A percentile compares a stretch with the other conserved stretches of the same genome.
phyloP scores from a whole-genome alignment of 1,284 basidiomycete species.

The Singerocomus inundabilis region DNA sequence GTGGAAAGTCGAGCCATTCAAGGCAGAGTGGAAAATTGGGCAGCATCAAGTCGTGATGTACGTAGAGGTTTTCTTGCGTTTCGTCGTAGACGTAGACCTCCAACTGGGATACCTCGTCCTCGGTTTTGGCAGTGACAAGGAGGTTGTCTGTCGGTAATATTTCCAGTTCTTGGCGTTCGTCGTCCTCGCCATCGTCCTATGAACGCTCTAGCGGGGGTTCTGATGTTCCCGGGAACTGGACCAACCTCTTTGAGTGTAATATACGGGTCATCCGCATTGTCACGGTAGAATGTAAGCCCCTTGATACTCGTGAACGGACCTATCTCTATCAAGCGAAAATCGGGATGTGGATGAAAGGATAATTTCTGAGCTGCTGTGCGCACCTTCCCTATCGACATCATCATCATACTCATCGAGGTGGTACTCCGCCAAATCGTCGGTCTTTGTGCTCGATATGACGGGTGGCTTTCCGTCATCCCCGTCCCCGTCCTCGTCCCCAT shows the following conservation, averaged over 20 bases:
- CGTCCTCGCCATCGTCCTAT: conserved; percentile 69
- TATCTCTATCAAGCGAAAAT: conserved; percentile 46
- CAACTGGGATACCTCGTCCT: conserved; percentile 94
- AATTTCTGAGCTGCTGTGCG: conserved; percentile 1
- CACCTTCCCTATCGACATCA: conserved; percentile 56
- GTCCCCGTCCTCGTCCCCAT: conserved; percentile 30
- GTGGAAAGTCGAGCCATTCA: conserved; percentile 97
- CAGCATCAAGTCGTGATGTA: conserved; percentile 97
- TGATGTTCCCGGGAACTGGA: conserved; percentile 4
- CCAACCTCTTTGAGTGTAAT: conserved; percentile 92
- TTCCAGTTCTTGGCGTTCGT: conserved; percentile 90
- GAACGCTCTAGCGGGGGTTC: conserved; percentile 5
- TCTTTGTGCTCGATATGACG: conserved; percentile 41
- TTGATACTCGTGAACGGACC: conserved; percentile 97
- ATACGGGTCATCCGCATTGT: conserved; percentile 95
- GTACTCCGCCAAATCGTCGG: conserved; percentile 87
- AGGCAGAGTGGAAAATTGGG: conserved; percentile 98
- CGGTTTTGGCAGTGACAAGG: conserved; percentile 91
- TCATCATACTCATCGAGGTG: conserved; percentile 96
- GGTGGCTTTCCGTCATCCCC: conserved; percentile 41
- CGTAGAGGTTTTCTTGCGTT: conserved; percentile 88
- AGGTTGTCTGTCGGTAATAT: conserved; percentile 91
- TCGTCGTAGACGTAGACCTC: conserved; percentile 97
- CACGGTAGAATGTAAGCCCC: conserved; percentile 87
- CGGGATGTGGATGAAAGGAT: neutral